A percentile compares a stretch with the other conserved stretches of the same genome.
These are phyloP conservation scores for Parascedosporium putredinis DNA, from an alignment of 2,329 filamentous ascomycete genomes.

Conservation along the genomic window DNA sequence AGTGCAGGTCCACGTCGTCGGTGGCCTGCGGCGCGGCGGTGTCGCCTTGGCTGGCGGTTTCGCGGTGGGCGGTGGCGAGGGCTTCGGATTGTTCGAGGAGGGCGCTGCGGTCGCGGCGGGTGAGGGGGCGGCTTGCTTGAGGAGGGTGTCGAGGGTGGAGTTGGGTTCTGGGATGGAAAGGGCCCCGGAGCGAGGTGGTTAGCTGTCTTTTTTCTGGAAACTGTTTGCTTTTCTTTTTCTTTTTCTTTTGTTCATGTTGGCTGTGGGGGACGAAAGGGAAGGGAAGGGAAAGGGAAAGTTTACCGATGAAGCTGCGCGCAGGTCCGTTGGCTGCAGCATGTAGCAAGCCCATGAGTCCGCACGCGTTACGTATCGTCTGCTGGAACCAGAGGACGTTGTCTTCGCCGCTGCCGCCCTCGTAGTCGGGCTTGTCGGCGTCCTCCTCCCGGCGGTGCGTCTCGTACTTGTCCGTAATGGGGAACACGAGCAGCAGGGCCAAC, in stretches of 20 bases:
- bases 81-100: slow-evolving; percentile 67
- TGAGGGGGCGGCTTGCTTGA: slow-evolving; percentile 62
- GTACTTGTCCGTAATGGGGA: slow-evolving; percentile 73
- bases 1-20: slow-evolving; percentile 86
- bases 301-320: slow-evolving; percentile 51
- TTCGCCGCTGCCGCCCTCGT: slow-evolving; percentile 52
- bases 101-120: slow-evolving; percentile 54
- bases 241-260: background rate
- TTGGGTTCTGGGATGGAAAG: slow-evolving; percentile 33
- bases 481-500: slow-evolving; percentile 81
- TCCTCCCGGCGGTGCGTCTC: slow-evolving; percentile 65
- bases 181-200: no score
- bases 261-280: background rate
- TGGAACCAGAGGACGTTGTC: slow-evolving; percentile 89
- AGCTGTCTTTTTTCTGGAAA: no score
- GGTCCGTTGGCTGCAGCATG: slow-evolving; percentile 74
- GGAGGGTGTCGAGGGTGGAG: slow-evolving; percentile 52
- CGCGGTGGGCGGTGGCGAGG: slow-evolving; percentile 68
- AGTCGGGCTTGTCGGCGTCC: slow-evolving; percentile 54
- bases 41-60: slow-evolving; percentile 67
- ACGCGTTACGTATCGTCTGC: slow-evolving; percentile 90
- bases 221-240: background rate
- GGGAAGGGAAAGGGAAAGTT: slow-evolving; percentile 16
- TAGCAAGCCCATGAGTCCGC: slow-evolving; percentile 78
- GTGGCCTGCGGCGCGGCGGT: slow-evolving; percentile 67